phyloP scores from a whole-genome alignment of 1,284 basidiomycete genomes.

The Mixia osmundae region DNA sequence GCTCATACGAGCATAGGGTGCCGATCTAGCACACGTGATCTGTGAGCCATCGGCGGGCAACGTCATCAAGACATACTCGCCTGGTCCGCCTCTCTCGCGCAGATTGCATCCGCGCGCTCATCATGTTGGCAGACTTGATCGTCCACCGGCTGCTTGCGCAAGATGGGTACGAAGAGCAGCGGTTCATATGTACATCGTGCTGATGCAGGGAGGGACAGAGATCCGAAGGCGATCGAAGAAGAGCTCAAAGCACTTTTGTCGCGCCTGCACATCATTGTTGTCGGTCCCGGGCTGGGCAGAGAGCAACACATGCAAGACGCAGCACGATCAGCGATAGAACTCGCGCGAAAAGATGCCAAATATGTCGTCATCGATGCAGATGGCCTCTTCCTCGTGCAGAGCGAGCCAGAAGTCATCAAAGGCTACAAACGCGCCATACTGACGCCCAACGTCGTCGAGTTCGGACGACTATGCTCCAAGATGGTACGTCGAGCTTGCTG shows the following conservation, averaged over 20 bases:
- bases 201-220: slow-evolving; percentile 19
- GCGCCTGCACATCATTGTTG: slow-evolving; percentile 70
- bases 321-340: slow-evolving; percentile 27
- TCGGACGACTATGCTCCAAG: slow-evolving; percentile 53
- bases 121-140: no score
- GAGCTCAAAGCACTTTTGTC: slow-evolving; percentile 45
- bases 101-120: no score
- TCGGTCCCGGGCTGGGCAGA: slow-evolving; percentile 79
- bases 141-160: slow-evolving; percentile 63
- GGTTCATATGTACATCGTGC: not conserved
- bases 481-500: slow-evolving; percentile 29
- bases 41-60: slow-evolving; percentile 65
- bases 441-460: slow-evolving; percentile 89
- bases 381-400: slow-evolving; percentile 51
- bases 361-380: slow-evolving; percentile 87
- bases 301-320: slow-evolving; percentile 68
- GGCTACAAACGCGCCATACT: slow-evolving; percentile 61
- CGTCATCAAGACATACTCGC: slow-evolving; percentile 86
- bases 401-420: slow-evolving; percentile 45
- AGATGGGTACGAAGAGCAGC: slow-evolving; percentile 3
- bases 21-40: slow-evolving; percentile 86
- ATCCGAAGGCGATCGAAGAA: slow-evolving; percentile 29
- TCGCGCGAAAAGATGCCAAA: slow-evolving; percentile 37
- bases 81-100: no score
- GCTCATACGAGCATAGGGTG: slow-evolving; percentile 34